phyloP scores from a whole-genome alignment of 495 filamentous ascomycete genomes.

The Parathielavia appendiculata region DNA sequence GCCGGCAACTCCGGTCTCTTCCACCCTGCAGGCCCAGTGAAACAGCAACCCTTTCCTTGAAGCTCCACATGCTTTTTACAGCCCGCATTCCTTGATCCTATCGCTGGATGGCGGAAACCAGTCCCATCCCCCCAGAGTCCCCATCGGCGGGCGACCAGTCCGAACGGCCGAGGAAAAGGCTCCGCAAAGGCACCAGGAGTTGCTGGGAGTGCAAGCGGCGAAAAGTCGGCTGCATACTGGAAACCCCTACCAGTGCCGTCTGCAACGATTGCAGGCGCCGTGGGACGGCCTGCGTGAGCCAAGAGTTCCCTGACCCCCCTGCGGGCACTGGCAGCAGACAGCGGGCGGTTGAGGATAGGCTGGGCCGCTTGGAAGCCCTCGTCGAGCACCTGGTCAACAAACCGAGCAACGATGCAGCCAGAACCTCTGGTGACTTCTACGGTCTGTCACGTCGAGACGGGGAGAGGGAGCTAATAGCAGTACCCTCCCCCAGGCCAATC shows the following conservation, averaged over 20 bases:
- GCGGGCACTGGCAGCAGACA: background rate
- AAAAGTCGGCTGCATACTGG: constrained; percentile 47
- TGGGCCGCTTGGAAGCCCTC: constrained; percentile 28
- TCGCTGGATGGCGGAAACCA: background rate
- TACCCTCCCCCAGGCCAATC: background rate
- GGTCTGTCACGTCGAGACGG: background rate
- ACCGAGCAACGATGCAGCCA: background rate
- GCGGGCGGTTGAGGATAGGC: constrained; percentile 20
- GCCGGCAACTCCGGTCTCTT: too few species aligned
- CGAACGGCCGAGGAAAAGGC: background rate
- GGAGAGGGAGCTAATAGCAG: background rate
- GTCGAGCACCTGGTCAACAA: constrained; percentile 28
- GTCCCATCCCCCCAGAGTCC: background rate
- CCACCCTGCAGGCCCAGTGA: too few species aligned
- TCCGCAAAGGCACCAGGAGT: constrained; percentile 48
- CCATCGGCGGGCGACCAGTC: background rate
- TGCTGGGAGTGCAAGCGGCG: constrained; percentile 52
- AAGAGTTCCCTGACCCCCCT: constrained; percentile 35
- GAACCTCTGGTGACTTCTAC: too few species aligned
- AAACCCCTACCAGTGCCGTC: constrained; percentile 25
- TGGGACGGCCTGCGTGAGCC: constrained; percentile 38
- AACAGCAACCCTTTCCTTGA: background rate
- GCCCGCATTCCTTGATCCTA: background rate
- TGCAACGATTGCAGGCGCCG: constrained; percentile 44
- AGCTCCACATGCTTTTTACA: background rate